Base-by-base conservation (phyloP, 441 rosid genomes). In the Viola pubescens region DNA sequence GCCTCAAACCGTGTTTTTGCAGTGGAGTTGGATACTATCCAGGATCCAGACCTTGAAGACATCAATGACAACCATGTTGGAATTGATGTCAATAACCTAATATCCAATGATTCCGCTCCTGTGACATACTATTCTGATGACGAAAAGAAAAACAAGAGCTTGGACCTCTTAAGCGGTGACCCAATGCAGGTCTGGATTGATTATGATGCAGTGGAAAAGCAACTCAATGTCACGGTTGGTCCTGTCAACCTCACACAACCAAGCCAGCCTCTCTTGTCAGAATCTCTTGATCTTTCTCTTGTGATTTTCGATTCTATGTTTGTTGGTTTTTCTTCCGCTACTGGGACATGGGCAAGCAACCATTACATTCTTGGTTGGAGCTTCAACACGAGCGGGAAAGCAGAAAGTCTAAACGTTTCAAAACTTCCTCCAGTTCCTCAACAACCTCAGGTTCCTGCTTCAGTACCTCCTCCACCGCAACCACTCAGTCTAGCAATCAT, bases 361-460 rank as follows among this genome's bases (percentile, higher is more conserved):
- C 85, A 79, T 26, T 85, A 76, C 46, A 61, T 88, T 68, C 76
- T 82, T 4, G 85, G 85, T 0, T 88, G 88, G 86, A 88, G 85
- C 70, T 85, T 85, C 81, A 77, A 73, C 61, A 68, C 42, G 53
- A 77, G 59, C 48, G 71, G 66, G 37, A 59, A 52, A 53, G 75
- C 77, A 16, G 58, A 45, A 49, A 72, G 9, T 19, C 70, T 82
- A 46, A 75, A 70, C 43, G 44, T 48, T 37, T 59, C 78, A 9
- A 63, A 62, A 39, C 78, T 81, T 52, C 83, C 88, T 45, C 39
- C 3, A 43, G 61, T 77, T 59, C 79, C 79, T 0, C 53, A 47
- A 1, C 14, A 45, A 37, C 60, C 67, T 3, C 4, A 8, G 26
- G 26, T 19, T 19, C 26, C 26, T 19, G 26, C 26, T 19, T 19